Percentiles rank a stretch among this genome's conserved stretches.
Evolutionary conservation across 352 stramenopile genomes (phyloP).

Genomic region (Elongisporangium anandrum): DNA sequence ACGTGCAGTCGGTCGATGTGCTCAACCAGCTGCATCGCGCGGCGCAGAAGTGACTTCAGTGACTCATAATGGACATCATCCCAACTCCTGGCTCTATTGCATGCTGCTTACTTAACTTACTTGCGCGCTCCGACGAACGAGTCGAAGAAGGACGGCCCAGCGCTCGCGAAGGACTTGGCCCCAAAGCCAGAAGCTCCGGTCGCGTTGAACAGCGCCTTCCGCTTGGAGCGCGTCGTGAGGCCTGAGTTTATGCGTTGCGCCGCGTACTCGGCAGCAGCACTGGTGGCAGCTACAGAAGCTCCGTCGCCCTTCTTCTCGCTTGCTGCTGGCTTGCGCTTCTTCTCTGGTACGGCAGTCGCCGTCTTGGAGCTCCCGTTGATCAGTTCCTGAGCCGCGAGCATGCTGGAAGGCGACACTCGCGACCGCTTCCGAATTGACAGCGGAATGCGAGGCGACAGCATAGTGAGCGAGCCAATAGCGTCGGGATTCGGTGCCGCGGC

Average conservation of each 20-base stretch:
- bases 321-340: not conserved
- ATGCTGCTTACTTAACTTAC: not conserved
- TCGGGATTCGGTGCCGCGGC: not conserved
- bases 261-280: constrained; percentile 9
- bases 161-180: not conserved
- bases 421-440: constrained; percentile 8
- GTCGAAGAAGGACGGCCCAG: constrained; percentile 45
- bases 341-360: not conserved
- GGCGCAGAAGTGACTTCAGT: constrained; percentile 13
- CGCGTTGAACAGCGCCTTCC: constrained; percentile 28
- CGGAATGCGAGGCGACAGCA: constrained; percentile 8
- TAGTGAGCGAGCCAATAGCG: not conserved
- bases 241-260: constrained; percentile 38
- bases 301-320: not conserved
- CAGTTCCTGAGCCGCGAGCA: not conserved
- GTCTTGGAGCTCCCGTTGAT: not conserved
- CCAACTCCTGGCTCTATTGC: not conserved
- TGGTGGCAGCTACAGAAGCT: too few species aligned
- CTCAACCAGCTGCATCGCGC: constrained; percentile 63
- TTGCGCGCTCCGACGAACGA: constrained; percentile 38
- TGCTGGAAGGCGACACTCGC: not conserved
- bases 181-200: not conserved
- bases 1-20: constrained; percentile 64
- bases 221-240: constrained; percentile 30
- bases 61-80: not conserved